Conservation (phyloP, 1,284 basidiomycete genomes). For the Leccinum pseudoinsigne region DNA sequence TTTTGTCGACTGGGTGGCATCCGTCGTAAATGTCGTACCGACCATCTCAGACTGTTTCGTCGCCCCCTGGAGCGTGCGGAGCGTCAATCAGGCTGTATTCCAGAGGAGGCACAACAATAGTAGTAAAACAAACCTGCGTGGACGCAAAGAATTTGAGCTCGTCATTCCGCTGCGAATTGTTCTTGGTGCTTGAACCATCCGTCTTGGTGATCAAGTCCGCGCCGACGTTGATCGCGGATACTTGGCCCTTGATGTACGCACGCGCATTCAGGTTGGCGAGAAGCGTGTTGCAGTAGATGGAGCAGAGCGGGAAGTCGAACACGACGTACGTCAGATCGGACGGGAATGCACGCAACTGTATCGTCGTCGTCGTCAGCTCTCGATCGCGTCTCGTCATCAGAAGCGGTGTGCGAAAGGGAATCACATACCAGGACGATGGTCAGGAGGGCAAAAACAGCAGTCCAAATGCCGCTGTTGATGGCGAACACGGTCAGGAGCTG, state of each 20-base stretch:
- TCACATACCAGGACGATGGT: conserved; percentile 3
- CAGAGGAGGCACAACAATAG: neutral
- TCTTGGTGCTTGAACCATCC: neutral
- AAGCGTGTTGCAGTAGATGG: conserved; percentile 5
- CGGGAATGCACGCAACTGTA: neutral
- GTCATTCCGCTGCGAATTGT: neutral
- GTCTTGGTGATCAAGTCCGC: conserved; percentile 4
- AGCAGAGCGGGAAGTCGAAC: conserved; percentile 6
- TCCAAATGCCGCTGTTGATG: conserved; percentile 8
- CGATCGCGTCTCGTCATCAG: neutral
- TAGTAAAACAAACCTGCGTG: neutral
- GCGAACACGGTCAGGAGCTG: conserved; percentile 8
- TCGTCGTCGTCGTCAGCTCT: neutral
- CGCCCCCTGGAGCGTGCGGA: neutral
- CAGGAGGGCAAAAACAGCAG: conserved; percentile 3
- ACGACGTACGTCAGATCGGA: conserved; percentile 3
- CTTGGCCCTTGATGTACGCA: conserved; percentile 3
- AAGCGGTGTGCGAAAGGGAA: neutral
- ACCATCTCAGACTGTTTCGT: neutral
- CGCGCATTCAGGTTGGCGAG: conserved; percentile 7
- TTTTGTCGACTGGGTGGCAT: neutral
- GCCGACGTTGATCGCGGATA: conserved; percentile 1
- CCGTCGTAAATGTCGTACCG: neutral
- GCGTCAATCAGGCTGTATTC: neutral
- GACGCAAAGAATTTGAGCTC: conserved; percentile 4